phyloP scores from a whole-genome alignment of 805 yeast species.

The Sugiyamaella mastotermitis region DNA sequence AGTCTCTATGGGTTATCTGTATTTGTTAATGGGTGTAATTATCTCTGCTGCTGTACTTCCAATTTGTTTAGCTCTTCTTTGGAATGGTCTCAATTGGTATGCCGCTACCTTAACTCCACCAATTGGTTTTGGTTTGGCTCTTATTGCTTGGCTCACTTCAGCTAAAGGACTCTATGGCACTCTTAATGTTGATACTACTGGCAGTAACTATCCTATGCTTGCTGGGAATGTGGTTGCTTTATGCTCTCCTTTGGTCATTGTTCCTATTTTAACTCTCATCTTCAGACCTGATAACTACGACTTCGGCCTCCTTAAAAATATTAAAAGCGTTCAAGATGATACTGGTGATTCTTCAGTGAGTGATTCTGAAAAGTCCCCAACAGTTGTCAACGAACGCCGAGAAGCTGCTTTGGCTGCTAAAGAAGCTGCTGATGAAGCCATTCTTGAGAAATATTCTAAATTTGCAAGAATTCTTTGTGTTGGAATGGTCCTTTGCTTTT shows the following conservation, averaged over 20 bases:
- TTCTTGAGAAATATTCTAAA: conserved; percentile 52
- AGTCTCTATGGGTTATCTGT: conserved; percentile 80
- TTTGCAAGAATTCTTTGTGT: conserved; percentile 57
- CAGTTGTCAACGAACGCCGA: conserved; percentile 35
- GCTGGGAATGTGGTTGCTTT: conserved; percentile 84
- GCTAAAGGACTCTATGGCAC: conserved; percentile 35
- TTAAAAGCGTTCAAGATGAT: conserved; percentile 60
- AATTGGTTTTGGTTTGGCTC: conserved; percentile 66
- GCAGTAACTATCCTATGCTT: conserved; percentile 82
- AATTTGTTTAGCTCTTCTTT: conserved; percentile 61
- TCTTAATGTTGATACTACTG: conserved; percentile 67
- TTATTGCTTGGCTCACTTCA: conserved; percentile 56
- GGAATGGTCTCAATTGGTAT: conserved; percentile 52
- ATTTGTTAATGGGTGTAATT: conserved; percentile 84
- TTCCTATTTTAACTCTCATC: conserved; percentile 57
- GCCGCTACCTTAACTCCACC: conserved; percentile 78
- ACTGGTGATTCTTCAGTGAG: conserved; percentile 7
- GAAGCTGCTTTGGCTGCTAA: conserved; percentile 37
- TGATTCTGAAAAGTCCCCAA: conserved; percentile 25
- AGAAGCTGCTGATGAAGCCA: conserved; percentile 44
- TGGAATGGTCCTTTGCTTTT: conserved; percentile 53
- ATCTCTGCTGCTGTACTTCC: conserved; percentile 85
- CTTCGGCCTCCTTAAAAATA: conserved; percentile 55
- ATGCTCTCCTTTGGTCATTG: conserved; percentile 58
- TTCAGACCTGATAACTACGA: conserved; percentile 72